A percentile compares a stretch with the other conserved stretches of the same genome.
Evolutionary conservation across 345 rosid genomes (phyloP).

Genomic region (Cochlearia excelsa): DNA sequence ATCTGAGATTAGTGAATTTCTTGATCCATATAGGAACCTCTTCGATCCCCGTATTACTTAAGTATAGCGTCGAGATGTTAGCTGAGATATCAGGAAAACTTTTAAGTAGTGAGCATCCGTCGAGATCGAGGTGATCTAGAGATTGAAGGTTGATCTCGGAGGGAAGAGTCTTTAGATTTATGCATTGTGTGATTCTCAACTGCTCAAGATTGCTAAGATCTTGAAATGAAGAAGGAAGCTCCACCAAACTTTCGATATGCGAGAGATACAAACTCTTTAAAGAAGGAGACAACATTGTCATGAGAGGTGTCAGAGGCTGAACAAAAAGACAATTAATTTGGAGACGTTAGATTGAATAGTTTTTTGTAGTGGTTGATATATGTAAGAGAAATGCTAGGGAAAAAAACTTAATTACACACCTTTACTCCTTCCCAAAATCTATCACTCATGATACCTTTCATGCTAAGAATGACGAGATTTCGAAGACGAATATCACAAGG

Average conservation of each 20-base stretch:
- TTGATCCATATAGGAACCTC: slow-evolving; percentile 12
- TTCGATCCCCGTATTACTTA: background rate
- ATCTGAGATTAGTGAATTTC: background rate
- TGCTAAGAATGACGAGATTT: slow-evolving; percentile 2
- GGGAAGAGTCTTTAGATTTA: slow-evolving; percentile 6
- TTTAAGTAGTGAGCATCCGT: background rate
- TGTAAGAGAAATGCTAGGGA: too few species aligned
- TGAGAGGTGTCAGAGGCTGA: background rate
- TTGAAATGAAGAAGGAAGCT: background rate
- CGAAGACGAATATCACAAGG: background rate
- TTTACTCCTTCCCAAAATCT: slow-evolving; percentile 1
- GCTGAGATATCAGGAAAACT: slow-evolving; percentile 9
- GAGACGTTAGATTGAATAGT: too few species aligned
- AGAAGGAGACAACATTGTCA: background rate
- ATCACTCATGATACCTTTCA: background rate
- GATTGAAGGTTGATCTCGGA: background rate
- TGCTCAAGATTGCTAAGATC: background rate
- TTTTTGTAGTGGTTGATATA: too few species aligned
- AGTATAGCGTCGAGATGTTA: background rate
- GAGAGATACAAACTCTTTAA: background rate
- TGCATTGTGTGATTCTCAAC: background rate
- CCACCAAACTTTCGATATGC: background rate
- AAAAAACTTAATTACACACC: background rate
- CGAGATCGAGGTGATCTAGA: background rate
- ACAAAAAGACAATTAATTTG: background rate